Evolutionary conservation across 1,284 basidiomycete genomes (phyloP).

Genomic region (Takashimella koratensis): DNA sequence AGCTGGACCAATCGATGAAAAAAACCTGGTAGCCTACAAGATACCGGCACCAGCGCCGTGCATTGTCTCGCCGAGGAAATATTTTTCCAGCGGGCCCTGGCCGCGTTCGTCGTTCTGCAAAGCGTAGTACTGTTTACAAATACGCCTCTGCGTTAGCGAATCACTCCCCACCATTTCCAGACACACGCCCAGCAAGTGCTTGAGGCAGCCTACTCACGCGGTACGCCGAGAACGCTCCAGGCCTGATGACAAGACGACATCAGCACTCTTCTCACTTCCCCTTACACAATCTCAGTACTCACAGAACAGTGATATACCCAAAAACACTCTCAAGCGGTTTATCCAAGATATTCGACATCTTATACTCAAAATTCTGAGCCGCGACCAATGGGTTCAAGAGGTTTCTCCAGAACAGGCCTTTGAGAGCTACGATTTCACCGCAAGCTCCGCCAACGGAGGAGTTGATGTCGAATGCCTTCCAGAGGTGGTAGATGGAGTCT

Average conservation of each 20-base stretch:
- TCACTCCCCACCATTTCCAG: not conserved
- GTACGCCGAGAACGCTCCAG: slow-evolving; percentile 90
- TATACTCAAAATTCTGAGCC: slow-evolving; percentile 67
- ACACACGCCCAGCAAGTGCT: too few species aligned
- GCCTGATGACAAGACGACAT: slow-evolving; percentile 39
- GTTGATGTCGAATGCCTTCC: slow-evolving; percentile 97
- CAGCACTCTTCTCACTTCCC: slow-evolving; percentile 1
- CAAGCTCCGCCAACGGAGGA: slow-evolving; percentile 94
- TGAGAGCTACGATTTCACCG: slow-evolving; percentile 92
- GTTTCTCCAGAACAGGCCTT: slow-evolving; percentile 73
- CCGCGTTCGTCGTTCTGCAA: slow-evolving; percentile 78
- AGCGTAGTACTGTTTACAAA: slow-evolving; percentile 72
- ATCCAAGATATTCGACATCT: slow-evolving; percentile 90
- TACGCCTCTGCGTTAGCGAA: slow-evolving; percentile 23
- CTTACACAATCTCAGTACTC: slow-evolving; percentile 9
- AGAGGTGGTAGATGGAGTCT: slow-evolving; percentile 87
- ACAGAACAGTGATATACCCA: slow-evolving; percentile 84
- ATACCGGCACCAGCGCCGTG: slow-evolving; percentile 83
- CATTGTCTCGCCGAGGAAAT: slow-evolving; percentile 92
- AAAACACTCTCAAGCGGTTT: slow-evolving; percentile 77
- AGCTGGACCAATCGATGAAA: not conserved
- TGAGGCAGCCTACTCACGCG: slow-evolving; percentile 49
- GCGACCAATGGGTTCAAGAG: slow-evolving; percentile 72
- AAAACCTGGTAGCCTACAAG: slow-evolving; percentile 50
- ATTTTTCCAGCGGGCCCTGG: slow-evolving; percentile 85